phyloP scores from a whole-genome alignment of 805 yeast species.

The Saturnispora halmiae region DNA sequence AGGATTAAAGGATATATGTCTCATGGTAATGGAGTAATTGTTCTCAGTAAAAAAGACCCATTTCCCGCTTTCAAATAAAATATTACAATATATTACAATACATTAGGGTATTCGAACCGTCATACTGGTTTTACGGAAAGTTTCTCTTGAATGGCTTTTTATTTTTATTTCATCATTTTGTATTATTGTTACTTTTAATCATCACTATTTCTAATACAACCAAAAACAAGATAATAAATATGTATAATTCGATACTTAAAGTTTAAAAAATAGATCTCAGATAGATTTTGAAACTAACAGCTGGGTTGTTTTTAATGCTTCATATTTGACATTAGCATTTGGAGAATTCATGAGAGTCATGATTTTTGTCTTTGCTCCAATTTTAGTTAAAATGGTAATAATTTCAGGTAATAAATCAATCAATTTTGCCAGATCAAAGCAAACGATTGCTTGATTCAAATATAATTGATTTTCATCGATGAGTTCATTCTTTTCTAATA shows the following conservation, averaged over 20 bases:
- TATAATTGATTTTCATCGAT: conserved; percentile 20
- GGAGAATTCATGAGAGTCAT: conserved; percentile 77
- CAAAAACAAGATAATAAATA: background rate
- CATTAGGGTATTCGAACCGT: too few species aligned
- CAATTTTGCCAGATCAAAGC: conserved; percentile 58
- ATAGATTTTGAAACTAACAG: conserved; percentile 79
- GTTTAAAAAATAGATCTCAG: conserved; percentile 5
- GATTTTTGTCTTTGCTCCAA: conserved; percentile 64
- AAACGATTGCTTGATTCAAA: conserved; percentile 46
- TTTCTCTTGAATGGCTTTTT: too few species aligned
- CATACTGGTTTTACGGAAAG: too few species aligned
- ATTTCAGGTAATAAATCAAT: conserved; percentile 57
- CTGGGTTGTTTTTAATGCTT: conserved; percentile 94
- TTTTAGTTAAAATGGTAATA: conserved; percentile 40
- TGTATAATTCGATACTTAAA: background rate
- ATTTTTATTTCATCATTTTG: too few species aligned
- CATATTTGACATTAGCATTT: conserved; percentile 84
- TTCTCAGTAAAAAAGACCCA: conserved; percentile 49
- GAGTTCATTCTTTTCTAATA: conserved; percentile 33
- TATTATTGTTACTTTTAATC: too few species aligned
- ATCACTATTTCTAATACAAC: too few species aligned
- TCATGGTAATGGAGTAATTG: conserved; percentile 64
- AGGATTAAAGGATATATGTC: conserved; percentile 73
- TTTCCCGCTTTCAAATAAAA: conserved; percentile 4
- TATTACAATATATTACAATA: too few species aligned